phyloP scores from a whole-genome alignment of 441 rosid genomes.

The Erysimum pusillum region DNA sequence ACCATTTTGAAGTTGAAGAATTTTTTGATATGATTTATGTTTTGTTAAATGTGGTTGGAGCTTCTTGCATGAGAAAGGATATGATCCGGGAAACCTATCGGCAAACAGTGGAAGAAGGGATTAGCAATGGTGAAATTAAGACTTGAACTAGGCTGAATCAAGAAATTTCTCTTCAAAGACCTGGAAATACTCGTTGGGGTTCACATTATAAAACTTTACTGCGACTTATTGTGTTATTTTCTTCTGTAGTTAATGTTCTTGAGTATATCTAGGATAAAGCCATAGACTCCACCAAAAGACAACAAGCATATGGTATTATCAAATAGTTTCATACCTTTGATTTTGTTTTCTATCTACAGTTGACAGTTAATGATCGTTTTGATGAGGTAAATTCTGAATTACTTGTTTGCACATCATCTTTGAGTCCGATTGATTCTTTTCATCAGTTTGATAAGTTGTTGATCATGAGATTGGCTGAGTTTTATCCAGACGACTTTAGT shows the following conservation, averaged over 20 bases:
- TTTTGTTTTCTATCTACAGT: neutral
- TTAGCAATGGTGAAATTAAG: neutral
- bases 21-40: neutral
- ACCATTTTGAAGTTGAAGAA: neutral
- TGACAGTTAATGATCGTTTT: neutral
- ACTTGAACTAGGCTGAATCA: neutral
- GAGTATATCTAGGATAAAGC: neutral
- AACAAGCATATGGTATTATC: neutral
- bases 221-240: neutral
- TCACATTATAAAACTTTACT: neutral
- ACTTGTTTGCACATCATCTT: too few species aligned
- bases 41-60: neutral
- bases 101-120: neutral
- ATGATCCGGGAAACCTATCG: neutral
- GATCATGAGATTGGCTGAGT: too few species aligned
- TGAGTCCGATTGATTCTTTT: too few species aligned
- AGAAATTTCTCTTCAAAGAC: neutral
- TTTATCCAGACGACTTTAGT: too few species aligned
- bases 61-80: neutral
- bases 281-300: neutral
- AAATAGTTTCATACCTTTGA: constrained; percentile 2
- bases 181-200: neutral
- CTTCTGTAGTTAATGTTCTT: neutral
- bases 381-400: too few species aligned
- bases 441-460: too few species aligned